phyloP scores from a whole-genome alignment of 176 grass and related monocot genomes.

The Raddia guianensis region DNA sequence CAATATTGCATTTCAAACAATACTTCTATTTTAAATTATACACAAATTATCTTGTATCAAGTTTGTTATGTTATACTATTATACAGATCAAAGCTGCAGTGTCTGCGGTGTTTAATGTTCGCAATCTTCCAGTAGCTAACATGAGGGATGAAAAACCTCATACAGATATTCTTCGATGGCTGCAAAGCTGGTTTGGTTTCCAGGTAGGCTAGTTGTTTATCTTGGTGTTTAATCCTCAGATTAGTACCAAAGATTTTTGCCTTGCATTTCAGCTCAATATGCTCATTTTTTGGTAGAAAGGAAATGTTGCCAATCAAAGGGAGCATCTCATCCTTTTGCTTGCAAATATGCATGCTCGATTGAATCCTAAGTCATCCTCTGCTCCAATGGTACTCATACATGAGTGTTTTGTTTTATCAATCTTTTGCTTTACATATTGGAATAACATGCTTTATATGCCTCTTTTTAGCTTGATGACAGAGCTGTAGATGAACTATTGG shows the following conservation, averaged over 20 bases:
- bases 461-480: slow-evolving; percentile 90
- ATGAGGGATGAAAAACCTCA: slow-evolving; percentile 52
- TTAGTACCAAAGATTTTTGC: slow-evolving; percentile 15
- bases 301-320: slow-evolving; percentile 92
- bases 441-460: slow-evolving; percentile 38
- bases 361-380: slow-evolving; percentile 73
- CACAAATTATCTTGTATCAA: slow-evolving; percentile 11
- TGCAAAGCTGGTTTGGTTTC: slow-evolving; percentile 93
- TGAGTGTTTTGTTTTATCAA: slow-evolving; percentile 23
- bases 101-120: slow-evolving; percentile 75
- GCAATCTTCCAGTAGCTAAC: slow-evolving; percentile 69
- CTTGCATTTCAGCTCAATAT: slow-evolving; percentile 39
- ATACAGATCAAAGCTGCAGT: slow-evolving; percentile 77
- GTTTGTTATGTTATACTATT: slow-evolving; percentile 22
- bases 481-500: slow-evolving; percentile 84
- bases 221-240: slow-evolving; percentile 17
- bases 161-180: slow-evolving; percentile 78
- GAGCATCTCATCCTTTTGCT: slow-evolving; percentile 96
- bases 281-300: slow-evolving; percentile 54
- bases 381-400: slow-evolving; percentile 64
- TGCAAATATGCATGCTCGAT: slow-evolving; percentile 81
- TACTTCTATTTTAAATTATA: slow-evolving; percentile 9
- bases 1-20: background rate
- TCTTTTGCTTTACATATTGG: slow-evolving; percentile 31
- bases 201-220: slow-evolving; percentile 57